Base-by-base conservation (phyloP, 768 basidiomycete genomes). In the Mycena vulgaris region DNA sequence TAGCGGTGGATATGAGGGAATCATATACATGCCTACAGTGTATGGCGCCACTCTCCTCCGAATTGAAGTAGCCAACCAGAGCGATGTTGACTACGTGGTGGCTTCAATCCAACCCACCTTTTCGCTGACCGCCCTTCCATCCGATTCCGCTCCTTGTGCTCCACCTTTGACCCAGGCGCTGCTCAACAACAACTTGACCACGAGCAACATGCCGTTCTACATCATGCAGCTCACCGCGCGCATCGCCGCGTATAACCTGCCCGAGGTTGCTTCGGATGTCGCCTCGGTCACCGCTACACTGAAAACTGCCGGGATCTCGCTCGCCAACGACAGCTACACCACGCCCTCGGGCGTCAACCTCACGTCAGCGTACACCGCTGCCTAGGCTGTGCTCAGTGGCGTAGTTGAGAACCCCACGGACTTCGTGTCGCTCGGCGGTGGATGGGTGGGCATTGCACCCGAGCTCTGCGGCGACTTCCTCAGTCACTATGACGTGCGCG, bases 181-280 rank as follows among this genome's bases (percentile, higher is more conserved):
- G 2, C 60, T 68, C 25, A 63, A 55, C 52, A 45, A 37, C 31
- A 40, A 49, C 16, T 21, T 63, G 19, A 35, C 21, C 28, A 28
- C 19, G 16, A 45, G 10, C 58, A 31, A 59, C 40, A 8, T 27
- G 5, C 17, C 62, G 16, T 37, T 70, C 0, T 47, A 45, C 37
- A 49, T 57, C 13, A 53, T 70, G 55, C 45, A 58, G 47, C 68
- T 65, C 51, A 37, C 33, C n/a, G 61, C 68, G 21, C 68, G 68
- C 25, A 21, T 69, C 55, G 56, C 68, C 1, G 52, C 25, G 6
- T 33, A 19, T 21, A 69, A 64, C 45, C 61, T 35, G 17, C 61
- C 61, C 40, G 48, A 58, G n/a, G 57, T 58, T 13, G 28, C 58
- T 0, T 6, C 35, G 10, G 63, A 70, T 21, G 27, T 48, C 5